Base-by-base conservation (phyloP, 169 alveolate species). In the Blepharisma undulans region DNA sequence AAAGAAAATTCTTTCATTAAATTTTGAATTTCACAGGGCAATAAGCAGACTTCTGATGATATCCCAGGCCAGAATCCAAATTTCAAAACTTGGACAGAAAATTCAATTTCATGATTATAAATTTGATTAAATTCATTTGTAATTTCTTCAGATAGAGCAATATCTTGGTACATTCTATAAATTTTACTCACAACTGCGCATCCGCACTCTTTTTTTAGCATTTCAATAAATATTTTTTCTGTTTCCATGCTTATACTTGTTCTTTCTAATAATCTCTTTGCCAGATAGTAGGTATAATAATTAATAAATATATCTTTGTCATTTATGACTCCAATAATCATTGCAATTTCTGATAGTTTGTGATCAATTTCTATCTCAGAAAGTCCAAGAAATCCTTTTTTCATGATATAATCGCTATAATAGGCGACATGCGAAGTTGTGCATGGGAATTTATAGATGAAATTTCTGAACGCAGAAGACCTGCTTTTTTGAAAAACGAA, bases 61-160 rank as follows among this genome's bases (percentile, higher is more conserved):
- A n/a, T 91, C 30, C 92, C 95, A 25, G 96, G 95, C 96, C 96
- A 94, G 76, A 88, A 92, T 14, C 96, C 96, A 22, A 48, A 85
- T n/a, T 94, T 92, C n/a, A 94, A 90, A 7, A 94, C 93, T 76
- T 92, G 93, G 0, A 92, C 95, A 34, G 33, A 89, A 27, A 94
- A 61, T 3, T 77, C 87, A 71, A 94, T 88, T 6, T 84, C 90
- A 30, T 72, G 71, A 30, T 72, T 27, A 12, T 86, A 84, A 27
- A 25, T 6, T 5, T 2, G 82, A 19, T 94, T 92, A 89, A 94
- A 94, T 18, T 94, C 96, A 4, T 88, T 36, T 95, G 92, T 94
- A 8, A 93, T 18, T 18, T 79, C 76, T 78, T 84, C 86, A 19
- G 94, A 88, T 4, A 92, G 82, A 4, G 87, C 93, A 90, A 91